A percentile compares a stretch with the other conserved stretches of the same genome.
These are phyloP conservation scores for Russula sp. DNA, from an alignment of 768 basidiomycete genomes.

Conservation along the genomic window DNA sequence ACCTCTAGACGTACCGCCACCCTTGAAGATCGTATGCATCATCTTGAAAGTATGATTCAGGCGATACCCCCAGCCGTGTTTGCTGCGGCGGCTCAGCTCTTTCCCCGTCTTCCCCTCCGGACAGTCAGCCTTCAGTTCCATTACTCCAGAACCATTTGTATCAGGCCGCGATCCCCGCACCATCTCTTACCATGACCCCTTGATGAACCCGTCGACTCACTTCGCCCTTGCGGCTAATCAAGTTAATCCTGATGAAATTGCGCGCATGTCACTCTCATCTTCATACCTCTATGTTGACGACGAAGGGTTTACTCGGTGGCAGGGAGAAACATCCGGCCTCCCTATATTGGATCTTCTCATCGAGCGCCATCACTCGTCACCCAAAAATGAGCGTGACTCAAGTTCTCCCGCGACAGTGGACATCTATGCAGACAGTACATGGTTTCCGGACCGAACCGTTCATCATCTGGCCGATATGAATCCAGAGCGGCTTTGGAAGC, in stretches of 20 bases:
- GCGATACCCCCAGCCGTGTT: slow-evolving; percentile 82
- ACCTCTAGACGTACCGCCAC: slow-evolving; percentile 66
- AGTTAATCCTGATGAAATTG: slow-evolving; percentile 54
- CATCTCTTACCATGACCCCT: slow-evolving; percentile 74
- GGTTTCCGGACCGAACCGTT: slow-evolving; percentile 83
- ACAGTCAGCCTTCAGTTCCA: slow-evolving; percentile 38
- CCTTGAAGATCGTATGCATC: slow-evolving; percentile 85
- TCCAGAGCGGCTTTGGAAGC: slow-evolving; percentile 83
- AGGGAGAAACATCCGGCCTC: slow-evolving; percentile 89
- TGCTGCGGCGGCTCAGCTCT: slow-evolving; percentile 49
- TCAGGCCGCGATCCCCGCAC: slow-evolving; percentile 67
- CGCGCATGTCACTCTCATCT: slow-evolving; percentile 64
- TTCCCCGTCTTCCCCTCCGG: slow-evolving; percentile 37
- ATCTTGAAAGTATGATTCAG: slow-evolving; percentile 79
- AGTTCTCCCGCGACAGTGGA: slow-evolving; percentile 28
- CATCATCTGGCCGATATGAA: slow-evolving; percentile 72
- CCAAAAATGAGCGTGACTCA: slow-evolving; percentile 39
- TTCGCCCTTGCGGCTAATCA: slow-evolving; percentile 50
- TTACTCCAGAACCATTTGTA: slow-evolving; percentile 43
- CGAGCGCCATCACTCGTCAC: slow-evolving; percentile 55
- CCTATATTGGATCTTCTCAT: slow-evolving; percentile 83
- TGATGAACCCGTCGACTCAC: slow-evolving; percentile 78
- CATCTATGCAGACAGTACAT: slow-evolving; percentile 40
- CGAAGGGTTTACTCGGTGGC: slow-evolving; percentile 85
- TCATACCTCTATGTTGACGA: slow-evolving; percentile 87